Evolutionary conservation across 805 yeast genomes (phyloP).

Genomic region (Saccharomycopsis babjevae): DNA sequence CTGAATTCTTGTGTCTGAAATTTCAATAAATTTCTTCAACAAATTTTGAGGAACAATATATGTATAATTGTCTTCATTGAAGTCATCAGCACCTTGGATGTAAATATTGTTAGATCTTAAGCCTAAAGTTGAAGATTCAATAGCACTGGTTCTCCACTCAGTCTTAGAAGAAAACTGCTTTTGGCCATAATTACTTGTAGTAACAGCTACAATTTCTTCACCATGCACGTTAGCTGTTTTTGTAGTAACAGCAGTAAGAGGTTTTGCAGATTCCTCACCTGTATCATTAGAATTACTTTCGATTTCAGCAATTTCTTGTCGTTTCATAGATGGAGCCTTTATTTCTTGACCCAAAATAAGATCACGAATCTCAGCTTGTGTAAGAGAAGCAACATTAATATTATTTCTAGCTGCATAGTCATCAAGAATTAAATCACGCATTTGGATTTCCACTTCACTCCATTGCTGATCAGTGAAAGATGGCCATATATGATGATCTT

Average conservation of each 20-base stretch:
- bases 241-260: slow-evolving; percentile 68
- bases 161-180: slow-evolving; percentile 71
- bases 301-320: slow-evolving; percentile 68
- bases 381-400: slow-evolving; percentile 75
- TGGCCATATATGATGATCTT: slow-evolving; percentile 90
- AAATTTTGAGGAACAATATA: slow-evolving; percentile 78
- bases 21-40: slow-evolving; percentile 63
- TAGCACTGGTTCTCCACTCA: slow-evolving; percentile 86
- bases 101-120: slow-evolving; percentile 68
- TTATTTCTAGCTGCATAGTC: slow-evolving; percentile 82
- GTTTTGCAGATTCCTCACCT: slow-evolving; percentile 33
- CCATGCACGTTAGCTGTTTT: slow-evolving; percentile 89
- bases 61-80: slow-evolving; percentile 47
- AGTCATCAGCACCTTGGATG: slow-evolving; percentile 55
- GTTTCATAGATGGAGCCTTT: slow-evolving; percentile 74
- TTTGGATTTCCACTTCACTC: slow-evolving; percentile 78
- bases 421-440: slow-evolving; percentile 76
- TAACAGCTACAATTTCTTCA: slow-evolving; percentile 88
- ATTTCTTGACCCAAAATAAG: slow-evolving; percentile 90
- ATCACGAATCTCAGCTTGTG: slow-evolving; percentile 90
- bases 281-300: slow-evolving; percentile 32
- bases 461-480: slow-evolving; percentile 80
- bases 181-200: slow-evolving; percentile 83
- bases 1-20: slow-evolving; percentile 73
- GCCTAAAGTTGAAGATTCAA: slow-evolving; percentile 63